Conservation (phyloP, 495 filamentous ascomycete species). For the Aspergillus sparsus region DNA sequence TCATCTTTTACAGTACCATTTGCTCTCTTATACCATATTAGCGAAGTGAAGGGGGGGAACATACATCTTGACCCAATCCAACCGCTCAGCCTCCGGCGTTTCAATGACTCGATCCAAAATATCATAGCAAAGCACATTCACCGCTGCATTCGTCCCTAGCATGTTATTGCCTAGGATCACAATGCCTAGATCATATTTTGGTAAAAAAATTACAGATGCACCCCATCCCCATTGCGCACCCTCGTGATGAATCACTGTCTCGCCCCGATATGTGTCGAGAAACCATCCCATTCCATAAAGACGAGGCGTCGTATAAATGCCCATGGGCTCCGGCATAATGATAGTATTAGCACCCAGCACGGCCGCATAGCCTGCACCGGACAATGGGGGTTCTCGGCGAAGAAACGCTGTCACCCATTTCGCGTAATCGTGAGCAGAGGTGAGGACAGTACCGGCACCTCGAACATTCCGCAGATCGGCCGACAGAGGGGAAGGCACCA, state of each 20-base stretch:
- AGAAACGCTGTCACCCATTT: conserved; percentile 12
- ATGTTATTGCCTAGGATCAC: conserved; percentile 13
- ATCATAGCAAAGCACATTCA: neutral
- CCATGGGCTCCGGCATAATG: neutral
- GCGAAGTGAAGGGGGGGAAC: neutral
- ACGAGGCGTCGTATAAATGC: neutral
- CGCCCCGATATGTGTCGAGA: conserved; percentile 6
- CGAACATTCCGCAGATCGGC: neutral
- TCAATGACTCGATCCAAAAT: conserved; percentile 12
- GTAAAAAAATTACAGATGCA: conserved; percentile 2
- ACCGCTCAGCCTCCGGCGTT: neutral
- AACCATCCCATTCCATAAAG: conserved; percentile 14
- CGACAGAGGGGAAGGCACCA: neutral
- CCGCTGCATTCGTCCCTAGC: neutral
- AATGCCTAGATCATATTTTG: conserved; percentile 1
- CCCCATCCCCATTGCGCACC: conserved; percentile 13
- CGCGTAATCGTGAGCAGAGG: conserved; percentile 12
- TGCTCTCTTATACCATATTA: neutral
- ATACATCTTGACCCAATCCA: conserved; percentile 7
- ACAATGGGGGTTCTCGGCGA: neutral
- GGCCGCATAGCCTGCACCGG: conserved; percentile 4
- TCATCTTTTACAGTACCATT: too few species aligned
- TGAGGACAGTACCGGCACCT: conserved; percentile 2
- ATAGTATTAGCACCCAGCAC: conserved; percentile 9
- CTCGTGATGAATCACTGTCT: conserved; percentile 3